A percentile compares a stretch with the other conserved stretches of the same genome.
These are phyloP conservation scores for Fusarium nematophilum DNA, from an alignment of 2,329 filamentous ascomycete species.

Conservation along the genomic window DNA sequence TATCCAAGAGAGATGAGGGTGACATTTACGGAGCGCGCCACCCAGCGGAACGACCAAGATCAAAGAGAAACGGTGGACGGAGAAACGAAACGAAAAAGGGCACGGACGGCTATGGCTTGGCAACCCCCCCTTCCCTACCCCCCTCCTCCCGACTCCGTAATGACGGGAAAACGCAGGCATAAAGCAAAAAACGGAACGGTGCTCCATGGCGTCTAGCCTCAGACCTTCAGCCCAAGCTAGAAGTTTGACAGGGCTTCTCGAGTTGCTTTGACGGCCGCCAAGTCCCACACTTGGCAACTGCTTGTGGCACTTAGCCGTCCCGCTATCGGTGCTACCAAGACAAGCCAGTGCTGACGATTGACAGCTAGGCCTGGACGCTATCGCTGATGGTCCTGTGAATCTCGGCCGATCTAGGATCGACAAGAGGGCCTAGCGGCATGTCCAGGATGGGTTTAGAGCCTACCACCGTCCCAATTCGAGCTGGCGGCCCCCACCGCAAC, in stretches of 20 bases:
- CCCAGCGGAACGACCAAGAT: not conserved
- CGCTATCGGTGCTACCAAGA: slow-evolving; percentile 22
- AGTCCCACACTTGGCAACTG: slow-evolving; percentile 20
- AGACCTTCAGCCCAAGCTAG: slow-evolving; percentile 37
- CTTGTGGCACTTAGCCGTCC: slow-evolving; percentile 35
- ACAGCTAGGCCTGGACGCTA: slow-evolving; percentile 41
- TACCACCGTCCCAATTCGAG: slow-evolving; percentile 12
- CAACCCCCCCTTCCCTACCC: not conserved
- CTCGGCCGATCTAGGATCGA: slow-evolving; percentile 44
- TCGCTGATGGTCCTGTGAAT: slow-evolving; percentile 22
- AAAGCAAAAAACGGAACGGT: slow-evolving; percentile 8
- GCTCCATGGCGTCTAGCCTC: not conserved
- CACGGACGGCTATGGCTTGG: slow-evolving; percentile 5
- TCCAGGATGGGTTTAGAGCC: slow-evolving; percentile 20
- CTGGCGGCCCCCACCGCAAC: slow-evolving; percentile 20
- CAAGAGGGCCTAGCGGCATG: slow-evolving; percentile 29
- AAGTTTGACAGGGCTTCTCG: slow-evolving; percentile 43
- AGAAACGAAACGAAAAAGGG: slow-evolving; percentile 2
- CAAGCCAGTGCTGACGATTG: slow-evolving; percentile 38
- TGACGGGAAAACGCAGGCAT: slow-evolving; percentile 3
- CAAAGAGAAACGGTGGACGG: slow-evolving; percentile 19
- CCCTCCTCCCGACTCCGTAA: not conserved
- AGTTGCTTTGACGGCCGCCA: slow-evolving; percentile 31
- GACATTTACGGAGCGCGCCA: slow-evolving; percentile 29
- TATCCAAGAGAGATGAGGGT: slow-evolving; percentile 21